Percentiles rank a stretch among this genome's conserved stretches.
phyloP scores from a whole-genome alignment of 768 basidiomycete species.

The Russula emetica region DNA sequence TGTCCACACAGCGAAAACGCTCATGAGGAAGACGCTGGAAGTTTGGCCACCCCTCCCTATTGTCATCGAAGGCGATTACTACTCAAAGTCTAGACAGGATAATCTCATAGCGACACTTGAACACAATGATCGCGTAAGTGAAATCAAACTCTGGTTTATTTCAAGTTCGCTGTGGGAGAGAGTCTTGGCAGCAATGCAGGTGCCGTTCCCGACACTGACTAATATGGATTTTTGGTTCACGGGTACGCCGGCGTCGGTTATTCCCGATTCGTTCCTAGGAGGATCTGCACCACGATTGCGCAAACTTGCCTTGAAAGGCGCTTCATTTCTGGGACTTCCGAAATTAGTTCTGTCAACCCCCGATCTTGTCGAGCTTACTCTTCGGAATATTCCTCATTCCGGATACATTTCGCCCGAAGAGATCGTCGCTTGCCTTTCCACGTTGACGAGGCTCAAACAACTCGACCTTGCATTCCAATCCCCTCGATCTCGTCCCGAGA shows the following conservation, averaged over 20 bases:
- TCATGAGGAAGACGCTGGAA: background rate
- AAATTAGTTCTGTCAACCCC: background rate
- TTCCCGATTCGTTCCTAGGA: background rate
- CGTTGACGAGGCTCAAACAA: background rate
- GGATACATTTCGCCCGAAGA: background rate
- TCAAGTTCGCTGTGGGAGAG: background rate
- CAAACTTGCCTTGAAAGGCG: background rate
- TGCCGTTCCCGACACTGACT: background rate
- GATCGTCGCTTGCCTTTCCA: background rate
- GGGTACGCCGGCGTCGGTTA: background rate
- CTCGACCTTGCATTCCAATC: background rate
- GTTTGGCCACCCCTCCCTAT: background rate
- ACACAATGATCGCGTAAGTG: background rate
- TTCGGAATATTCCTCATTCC: background rate
- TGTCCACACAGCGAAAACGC: background rate
- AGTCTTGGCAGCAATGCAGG: background rate
- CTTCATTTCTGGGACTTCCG: background rate
- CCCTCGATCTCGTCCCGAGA: background rate
- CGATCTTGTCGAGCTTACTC: background rate
- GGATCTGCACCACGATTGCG: background rate
- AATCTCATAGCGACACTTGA: background rate
- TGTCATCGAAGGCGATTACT: background rate
- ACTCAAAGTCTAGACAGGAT: background rate
- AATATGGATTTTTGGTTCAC: background rate
- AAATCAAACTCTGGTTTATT: background rate